phyloP scores from a whole-genome alignment of 495 filamentous ascomycete genomes.

The Penicillium nucicola region DNA sequence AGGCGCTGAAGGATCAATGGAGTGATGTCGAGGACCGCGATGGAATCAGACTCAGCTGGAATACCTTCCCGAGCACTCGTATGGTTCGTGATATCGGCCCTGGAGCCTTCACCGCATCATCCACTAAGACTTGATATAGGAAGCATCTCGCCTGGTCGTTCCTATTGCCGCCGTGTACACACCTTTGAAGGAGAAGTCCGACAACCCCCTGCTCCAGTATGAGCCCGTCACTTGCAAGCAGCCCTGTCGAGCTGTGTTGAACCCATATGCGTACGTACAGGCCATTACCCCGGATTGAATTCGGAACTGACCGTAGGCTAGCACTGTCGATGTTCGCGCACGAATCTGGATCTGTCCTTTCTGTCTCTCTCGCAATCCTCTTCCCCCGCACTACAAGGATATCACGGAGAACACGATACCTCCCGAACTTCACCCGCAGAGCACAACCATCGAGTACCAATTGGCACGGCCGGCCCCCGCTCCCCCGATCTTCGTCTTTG shows the following conservation, averaged over 20 bases:
- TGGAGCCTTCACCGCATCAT: slow-evolving; percentile 13
- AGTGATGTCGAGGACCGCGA: slow-evolving; percentile 95
- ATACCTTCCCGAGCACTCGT: slow-evolving; percentile 96
- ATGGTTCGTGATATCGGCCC: slow-evolving; percentile 60
- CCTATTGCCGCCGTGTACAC: slow-evolving; percentile 97
- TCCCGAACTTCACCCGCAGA: slow-evolving; percentile 87
- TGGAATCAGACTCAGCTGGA: slow-evolving; percentile 97
- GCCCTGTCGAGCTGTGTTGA: slow-evolving; percentile 93
- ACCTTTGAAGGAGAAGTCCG: slow-evolving; percentile 90
- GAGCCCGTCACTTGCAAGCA: slow-evolving; percentile 97
- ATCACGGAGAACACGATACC: slow-evolving; percentile 94
- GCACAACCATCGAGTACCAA: slow-evolving; percentile 97
- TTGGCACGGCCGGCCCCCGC: slow-evolving; percentile 89
- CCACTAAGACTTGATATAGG: slow-evolving; percentile 50
- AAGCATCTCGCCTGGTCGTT: slow-evolving; percentile 95
- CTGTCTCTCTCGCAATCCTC: slow-evolving; percentile 89
- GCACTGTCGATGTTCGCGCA: slow-evolving; percentile 92
- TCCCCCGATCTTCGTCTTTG: slow-evolving; percentile 94
- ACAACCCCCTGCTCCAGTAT: slow-evolving; percentile 87
- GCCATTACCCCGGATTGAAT: slow-evolving; percentile 1
- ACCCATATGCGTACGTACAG: slow-evolving; percentile 81
- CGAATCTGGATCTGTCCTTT: slow-evolving; percentile 98
- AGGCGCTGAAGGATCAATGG: slow-evolving; percentile 93
- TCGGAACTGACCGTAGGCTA: slow-evolving; percentile 36
- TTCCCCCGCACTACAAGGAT: slow-evolving; percentile 98